Percentiles rank a stretch among this genome's conserved stretches.
phyloP scores from a whole-genome alignment of 805 yeast genomes.

The Debaryomyces hansenii region DNA sequence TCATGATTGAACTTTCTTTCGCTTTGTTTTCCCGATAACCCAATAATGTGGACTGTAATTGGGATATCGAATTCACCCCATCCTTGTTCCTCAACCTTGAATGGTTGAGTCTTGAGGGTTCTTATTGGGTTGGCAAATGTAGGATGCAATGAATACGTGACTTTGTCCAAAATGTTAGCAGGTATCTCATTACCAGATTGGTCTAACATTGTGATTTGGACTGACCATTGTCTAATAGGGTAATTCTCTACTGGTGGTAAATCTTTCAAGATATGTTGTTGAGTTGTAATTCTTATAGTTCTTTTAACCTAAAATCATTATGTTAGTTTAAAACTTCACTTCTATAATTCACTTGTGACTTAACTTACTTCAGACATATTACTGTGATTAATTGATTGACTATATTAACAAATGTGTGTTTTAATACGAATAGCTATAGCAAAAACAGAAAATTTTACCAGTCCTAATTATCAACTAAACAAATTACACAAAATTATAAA shows the following conservation, averaged over 20 bases:
- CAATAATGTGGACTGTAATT: slow-evolving; percentile 67
- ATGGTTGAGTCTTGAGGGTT: slow-evolving; percentile 78
- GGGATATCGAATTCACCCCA: slow-evolving; percentile 98
- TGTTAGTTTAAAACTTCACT: slow-evolving; percentile 13
- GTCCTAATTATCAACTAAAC: background rate
- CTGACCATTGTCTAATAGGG: slow-evolving; percentile 94
- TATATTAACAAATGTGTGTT: background rate
- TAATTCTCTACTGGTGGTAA: slow-evolving; percentile 85
- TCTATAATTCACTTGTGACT: background rate
- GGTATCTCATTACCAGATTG: slow-evolving; percentile 80
- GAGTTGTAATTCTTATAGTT: slow-evolving; percentile 83
- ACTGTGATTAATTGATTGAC: background rate
- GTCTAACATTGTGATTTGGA: slow-evolving; percentile 72
- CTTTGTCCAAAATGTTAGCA: slow-evolving; percentile 86
- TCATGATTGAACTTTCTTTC: slow-evolving; percentile 87
- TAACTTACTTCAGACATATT: slow-evolving; percentile 24
- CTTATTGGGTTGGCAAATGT: slow-evolving; percentile 90
- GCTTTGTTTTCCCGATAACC: slow-evolving; percentile 73
- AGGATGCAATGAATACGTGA: slow-evolving; percentile 91
- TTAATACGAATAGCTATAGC: background rate
- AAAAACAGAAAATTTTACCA: background rate
- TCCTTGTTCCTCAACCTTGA: slow-evolving; percentile 86
- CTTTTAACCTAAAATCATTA: slow-evolving; percentile 58
- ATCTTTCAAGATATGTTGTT: slow-evolving; percentile 78
- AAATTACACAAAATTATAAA: slow-evolving; percentile 2